These are phyloP conservation scores for Pythium vanterpoolii DNA, from an alignment of 352 stramenopile genomes.

Conservation along the genomic window DNA sequence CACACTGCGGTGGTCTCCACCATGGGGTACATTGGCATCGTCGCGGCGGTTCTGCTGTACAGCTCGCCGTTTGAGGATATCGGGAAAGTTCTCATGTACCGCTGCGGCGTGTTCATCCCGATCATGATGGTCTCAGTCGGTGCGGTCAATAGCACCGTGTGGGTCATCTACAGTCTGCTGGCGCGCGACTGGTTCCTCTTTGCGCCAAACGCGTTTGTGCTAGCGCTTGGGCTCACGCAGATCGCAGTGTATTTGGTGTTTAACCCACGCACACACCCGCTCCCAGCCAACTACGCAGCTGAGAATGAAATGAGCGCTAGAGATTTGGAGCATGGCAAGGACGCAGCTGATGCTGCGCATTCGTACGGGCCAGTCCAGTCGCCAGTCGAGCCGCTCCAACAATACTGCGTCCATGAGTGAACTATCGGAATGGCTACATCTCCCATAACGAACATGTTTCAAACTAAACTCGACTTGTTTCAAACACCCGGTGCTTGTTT, in stretches of 20 bases:
- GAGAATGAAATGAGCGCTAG: background rate
- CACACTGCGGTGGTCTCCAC: constrained; percentile 33
- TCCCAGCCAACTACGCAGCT: constrained; percentile 1
- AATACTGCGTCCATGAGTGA: too few species aligned
- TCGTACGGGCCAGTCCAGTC: background rate
- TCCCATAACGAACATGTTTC: too few species aligned
- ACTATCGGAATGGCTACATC: too few species aligned
- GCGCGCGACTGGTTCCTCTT: constrained; percentile 51
- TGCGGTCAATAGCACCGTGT: constrained; percentile 44
- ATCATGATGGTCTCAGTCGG: constrained; percentile 50
- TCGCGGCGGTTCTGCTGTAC: constrained; percentile 43
- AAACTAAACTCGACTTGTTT: too few species aligned
- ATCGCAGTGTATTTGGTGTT: constrained; percentile 43
- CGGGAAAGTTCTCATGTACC: constrained; percentile 41
- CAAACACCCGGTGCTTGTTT: too few species aligned
- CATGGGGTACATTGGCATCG: constrained; percentile 41
- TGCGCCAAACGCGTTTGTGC: constrained; percentile 38
- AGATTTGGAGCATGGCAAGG: background rate
- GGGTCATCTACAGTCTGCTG: constrained; percentile 47
- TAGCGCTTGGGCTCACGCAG: constrained; percentile 31
- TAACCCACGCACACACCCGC: constrained; percentile 36
- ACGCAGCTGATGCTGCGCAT: background rate
- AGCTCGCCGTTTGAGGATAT: constrained; percentile 57
- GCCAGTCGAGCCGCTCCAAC: background rate
- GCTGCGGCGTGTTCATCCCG: constrained; percentile 47